Evolutionary conservation across 1,284 basidiomycete genomes (phyloP).

Genomic region (Takashimella tepidaria): DNA sequence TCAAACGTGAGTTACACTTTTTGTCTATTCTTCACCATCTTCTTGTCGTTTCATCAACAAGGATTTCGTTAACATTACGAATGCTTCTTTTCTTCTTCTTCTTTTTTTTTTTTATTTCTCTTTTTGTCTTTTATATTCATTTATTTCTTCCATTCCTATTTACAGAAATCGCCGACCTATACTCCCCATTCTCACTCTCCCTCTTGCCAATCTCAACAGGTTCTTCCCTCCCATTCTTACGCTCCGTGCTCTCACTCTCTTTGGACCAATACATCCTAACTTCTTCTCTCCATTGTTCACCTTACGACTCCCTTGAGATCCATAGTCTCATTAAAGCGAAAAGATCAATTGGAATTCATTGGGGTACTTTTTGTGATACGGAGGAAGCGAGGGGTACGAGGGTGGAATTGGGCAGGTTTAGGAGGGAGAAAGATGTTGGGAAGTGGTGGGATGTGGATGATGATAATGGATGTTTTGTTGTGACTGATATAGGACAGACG

Average conservation of each 20-base stretch:
- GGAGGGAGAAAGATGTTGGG: slow-evolving; percentile 27
- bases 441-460: slow-evolving; percentile 23
- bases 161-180: slow-evolving; percentile 40
- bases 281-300: slow-evolving; percentile 43
- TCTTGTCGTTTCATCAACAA: too few relatives aligned
- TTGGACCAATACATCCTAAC: slow-evolving; percentile 48
- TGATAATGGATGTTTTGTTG: slow-evolving; percentile 36
- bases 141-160: background rate
- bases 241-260: slow-evolving; percentile 40
- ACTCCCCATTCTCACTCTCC: slow-evolving; percentile 39
- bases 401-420: slow-evolving; percentile 41
- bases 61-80: too few relatives aligned
- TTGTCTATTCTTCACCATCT: background rate
- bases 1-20: slow-evolving; percentile 24
- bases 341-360: slow-evolving; percentile 44
- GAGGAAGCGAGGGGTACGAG: slow-evolving; percentile 44
- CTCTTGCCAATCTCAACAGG: slow-evolving; percentile 45
- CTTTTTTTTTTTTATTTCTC: background rate
- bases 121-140: background rate
- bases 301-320: slow-evolving; percentile 43
- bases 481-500: slow-evolving; percentile 44
- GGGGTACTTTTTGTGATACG: slow-evolving; percentile 47
- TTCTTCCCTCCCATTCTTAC: slow-evolving; percentile 45
- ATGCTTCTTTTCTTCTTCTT: background rate
- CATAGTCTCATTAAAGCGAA: slow-evolving; percentile 30